Percentiles rank a stretch among this genome's conserved stretches.
phyloP scores from a whole-genome alignment of 2,329 filamentous ascomycete genomes.

The Cladophialophora carrionii region DNA sequence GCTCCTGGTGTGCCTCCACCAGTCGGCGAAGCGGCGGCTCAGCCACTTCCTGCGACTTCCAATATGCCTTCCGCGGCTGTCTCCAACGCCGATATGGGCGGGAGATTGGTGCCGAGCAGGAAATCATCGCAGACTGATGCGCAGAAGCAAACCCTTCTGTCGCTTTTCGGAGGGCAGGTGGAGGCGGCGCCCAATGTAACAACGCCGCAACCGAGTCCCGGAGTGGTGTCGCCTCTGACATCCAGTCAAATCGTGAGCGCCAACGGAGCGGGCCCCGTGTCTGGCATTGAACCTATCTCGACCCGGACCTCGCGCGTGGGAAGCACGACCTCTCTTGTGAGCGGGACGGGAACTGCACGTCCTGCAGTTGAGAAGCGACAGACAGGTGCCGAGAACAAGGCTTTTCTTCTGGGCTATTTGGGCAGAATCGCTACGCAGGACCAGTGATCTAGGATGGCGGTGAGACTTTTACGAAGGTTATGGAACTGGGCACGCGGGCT shows the following conservation, averaged over 20 bases:
- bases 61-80: conserved; percentile 13
- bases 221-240: conserved; percentile 34
- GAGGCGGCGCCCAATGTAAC: conserved; percentile 21
- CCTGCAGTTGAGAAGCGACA: conserved; percentile 55
- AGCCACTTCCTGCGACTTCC: conserved; percentile 1
- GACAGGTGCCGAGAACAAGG: conserved; percentile 70
- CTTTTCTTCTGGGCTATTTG: conserved; percentile 75
- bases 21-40: conserved; percentile 25
- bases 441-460: conserved; percentile 18
- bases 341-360: conserved; percentile 42
- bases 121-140: conserved; percentile 37
- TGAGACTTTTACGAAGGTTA: not conserved
- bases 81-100: not conserved
- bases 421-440: conserved; percentile 47
- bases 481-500: not conserved
- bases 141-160: conserved; percentile 57
- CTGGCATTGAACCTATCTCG: conserved; percentile 37
- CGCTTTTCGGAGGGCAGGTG: conserved; percentile 62
- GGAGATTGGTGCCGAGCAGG: conserved; percentile 27
- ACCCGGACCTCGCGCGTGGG: conserved; percentile 36
- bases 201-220: conserved; percentile 19
- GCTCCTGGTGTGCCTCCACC: conserved; percentile 22
- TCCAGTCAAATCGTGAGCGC: conserved; percentile 31
- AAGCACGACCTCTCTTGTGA: conserved; percentile 35
- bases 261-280: conserved; percentile 33